Evolutionary conservation across 1,284 basidiomycete genomes (phyloP), one percentile per base, ranked within the genome.

Genomic region (Pyrrhoderma noxium): DNA sequence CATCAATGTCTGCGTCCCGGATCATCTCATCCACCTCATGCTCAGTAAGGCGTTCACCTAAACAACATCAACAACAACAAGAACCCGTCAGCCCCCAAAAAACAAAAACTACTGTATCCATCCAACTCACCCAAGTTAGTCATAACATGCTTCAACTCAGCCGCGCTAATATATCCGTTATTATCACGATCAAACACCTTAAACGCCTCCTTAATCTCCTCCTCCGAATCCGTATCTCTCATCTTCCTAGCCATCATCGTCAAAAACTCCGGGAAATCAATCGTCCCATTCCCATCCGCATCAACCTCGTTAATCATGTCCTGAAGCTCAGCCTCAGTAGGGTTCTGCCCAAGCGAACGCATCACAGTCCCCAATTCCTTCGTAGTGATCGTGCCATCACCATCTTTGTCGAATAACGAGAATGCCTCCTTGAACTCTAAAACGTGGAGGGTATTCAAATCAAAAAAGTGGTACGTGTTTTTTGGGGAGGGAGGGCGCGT

Each of bases 11-110:
- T 50, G 95, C 95, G 71, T 98, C 95, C 53, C 93, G 82, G 67
- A 99, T 98, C 95, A 99, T 98, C 73, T 96, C 93, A 61, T 94
- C 89, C 56, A 98, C 91, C 72, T 98, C 95, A 35, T 72, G 80
- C 62, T 97, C 93, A 14, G 91, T 83, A 52, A 98, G 75, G 70
- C 93, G 94, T 75, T 98, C 94, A 57, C 89, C 91, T 82, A 64
- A 41, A 59, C 22, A n/a, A n/a, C 53, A 53, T 19, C 46, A 36
- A 21, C 8, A 5, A 41, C 13, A 22, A 38, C 23, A 51, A 4
- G 8, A 35, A 16, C 44, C 46, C 34, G 25, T 31, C 8, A 19
- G 21, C n/a, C 50, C 43, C 49, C 56, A 45, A 8, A 43, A 34
- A 41, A 13, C 23, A 31, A 38, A 45, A 18, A 43, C 27, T 35